Evolutionary conservation across 2,329 filamentous ascomycete species (phyloP), one percentile per base, ranked within the genome.

Genomic region (Diaporthe capsici): DNA sequence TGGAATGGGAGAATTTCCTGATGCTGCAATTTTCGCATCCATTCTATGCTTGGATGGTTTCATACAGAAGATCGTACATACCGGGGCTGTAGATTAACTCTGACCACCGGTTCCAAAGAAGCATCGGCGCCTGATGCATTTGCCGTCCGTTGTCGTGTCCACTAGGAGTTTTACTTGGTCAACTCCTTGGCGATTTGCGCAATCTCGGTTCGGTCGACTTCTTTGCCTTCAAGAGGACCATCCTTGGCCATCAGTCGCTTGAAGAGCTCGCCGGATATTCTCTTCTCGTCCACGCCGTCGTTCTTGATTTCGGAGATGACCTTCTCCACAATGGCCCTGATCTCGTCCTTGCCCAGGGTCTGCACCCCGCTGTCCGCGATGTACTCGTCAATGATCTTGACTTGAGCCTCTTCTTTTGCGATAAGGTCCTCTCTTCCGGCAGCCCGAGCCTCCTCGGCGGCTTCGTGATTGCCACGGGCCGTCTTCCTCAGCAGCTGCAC

Each of bases 401-500:
- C 85, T 84, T 96, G 93, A 15, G 85, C 86, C 77, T 91, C 86
- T 85, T 96, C 94, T 85, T 94, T 94, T 74, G 91, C 90, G 0
- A 90, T 92, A 49, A 96, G 84, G 82, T 96, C 94, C 34, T 89
- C 85, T 53, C 94, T 88, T 4, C 90, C 90, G 1, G 92, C 93
- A 1, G 83, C 84, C 74, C 87, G 86, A 82, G 94, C 94, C 81
- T 95, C 92, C 49, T 86, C 86, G 22, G 87, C 87, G 1, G 94
- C 91, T 25, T 92, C 89, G 68, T 88, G 85, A 5, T 89, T 87
- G 2, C 88, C 86, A 58, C 89, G 88, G 31, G 90, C 88, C 71
- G 91, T 89, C 84, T 92, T 93, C 78, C 90, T 89, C 74, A 97
- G 88, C 67, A 96, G 86, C 10, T 88, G 85, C 39, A 95, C 90